Conservation (phyloP, 305 asterid genomes). For the Fraxinus baroniana region DNA sequence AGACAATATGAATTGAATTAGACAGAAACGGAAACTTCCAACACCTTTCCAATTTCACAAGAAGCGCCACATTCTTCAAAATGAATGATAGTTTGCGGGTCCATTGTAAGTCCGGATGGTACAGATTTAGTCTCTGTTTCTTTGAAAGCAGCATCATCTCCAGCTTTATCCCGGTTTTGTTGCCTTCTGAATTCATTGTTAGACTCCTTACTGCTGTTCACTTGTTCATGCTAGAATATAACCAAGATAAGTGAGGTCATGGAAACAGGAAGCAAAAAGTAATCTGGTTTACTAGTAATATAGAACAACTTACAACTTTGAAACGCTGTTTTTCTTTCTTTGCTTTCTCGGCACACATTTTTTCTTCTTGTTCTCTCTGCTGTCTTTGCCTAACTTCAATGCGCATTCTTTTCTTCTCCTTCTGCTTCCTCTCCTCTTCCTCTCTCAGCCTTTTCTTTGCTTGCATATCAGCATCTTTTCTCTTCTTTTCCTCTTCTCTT, state of each 20-base stretch:
- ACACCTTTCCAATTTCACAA: constrained; percentile 57
- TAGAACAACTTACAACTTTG: constrained; percentile 32
- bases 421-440: constrained; percentile 73
- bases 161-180: constrained; percentile 38
- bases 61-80: constrained; percentile 45
- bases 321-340: constrained; percentile 48
- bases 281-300: constrained; percentile 12
- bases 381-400: constrained; percentile 54
- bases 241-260: constrained; percentile 26
- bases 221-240: constrained; percentile 53
- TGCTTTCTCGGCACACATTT: constrained; percentile 45
- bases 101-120: constrained; percentile 30
- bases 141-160: constrained; percentile 36
- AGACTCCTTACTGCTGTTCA: constrained; percentile 45
- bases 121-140: constrained; percentile 34
- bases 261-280: constrained; percentile 18
- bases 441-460: constrained; percentile 75
- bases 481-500: constrained; percentile 80
- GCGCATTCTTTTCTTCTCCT: constrained; percentile 71
- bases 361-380: constrained; percentile 62
- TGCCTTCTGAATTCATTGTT: constrained; percentile 38
- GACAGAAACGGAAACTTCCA: constrained; percentile 14
- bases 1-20: neutral
- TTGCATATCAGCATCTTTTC: constrained; percentile 61
- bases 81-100: constrained; percentile 26